Evolutionary conservation across 805 yeast genomes (phyloP), one percentile per base, ranked within the genome.

Genomic region (Hermanozyma aechmeae): DNA sequence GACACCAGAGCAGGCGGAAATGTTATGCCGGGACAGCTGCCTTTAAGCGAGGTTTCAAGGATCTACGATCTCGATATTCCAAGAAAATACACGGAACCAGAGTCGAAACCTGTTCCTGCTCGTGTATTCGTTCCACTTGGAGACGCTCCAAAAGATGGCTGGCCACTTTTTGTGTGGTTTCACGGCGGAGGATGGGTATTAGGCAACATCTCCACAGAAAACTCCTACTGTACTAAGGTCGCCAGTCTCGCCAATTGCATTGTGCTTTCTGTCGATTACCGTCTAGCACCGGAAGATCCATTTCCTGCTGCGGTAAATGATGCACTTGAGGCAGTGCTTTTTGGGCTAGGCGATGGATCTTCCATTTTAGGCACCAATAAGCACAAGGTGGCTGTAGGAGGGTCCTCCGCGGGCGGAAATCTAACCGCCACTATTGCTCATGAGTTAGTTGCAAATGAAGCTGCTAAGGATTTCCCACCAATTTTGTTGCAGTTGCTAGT

Each of bases 231-330:
- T 35, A 54, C 68, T 3, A 57, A 61, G 32, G 37, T 58, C 23
- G 63, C 67, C 15, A 53, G 54, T 21, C 30, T 39, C 14, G 54
- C 61, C 8, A 34, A 54, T 26, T 52, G 63, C 34, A 40, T 54
- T n/a, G 69, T 65, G 10, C 47, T 69, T 8, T 49, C 61, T 6
- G 65, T 68, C n/a, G 72, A 68, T 42, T 69, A 69, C 45, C 37
- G 74, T 23, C 44, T 66, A 31, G 73, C 73, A 0, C 76, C 75
- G 3, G 71, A 68, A 40, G 37, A 48, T 39, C 66, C 67, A 14
- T 69, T 50, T 42, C 75, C 76, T 3, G 68, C 71, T 7, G 53
- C 65, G 25, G 57, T 63, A 2, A 58, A 66, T 7, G 73, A 68
- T 46, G 41, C 63, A n/a, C 61, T 49, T 34, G 53, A 46, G 21